phyloP scores from a whole-genome alignment of 345 rosid genomes.

The Bruguiera parviflora region DNA sequence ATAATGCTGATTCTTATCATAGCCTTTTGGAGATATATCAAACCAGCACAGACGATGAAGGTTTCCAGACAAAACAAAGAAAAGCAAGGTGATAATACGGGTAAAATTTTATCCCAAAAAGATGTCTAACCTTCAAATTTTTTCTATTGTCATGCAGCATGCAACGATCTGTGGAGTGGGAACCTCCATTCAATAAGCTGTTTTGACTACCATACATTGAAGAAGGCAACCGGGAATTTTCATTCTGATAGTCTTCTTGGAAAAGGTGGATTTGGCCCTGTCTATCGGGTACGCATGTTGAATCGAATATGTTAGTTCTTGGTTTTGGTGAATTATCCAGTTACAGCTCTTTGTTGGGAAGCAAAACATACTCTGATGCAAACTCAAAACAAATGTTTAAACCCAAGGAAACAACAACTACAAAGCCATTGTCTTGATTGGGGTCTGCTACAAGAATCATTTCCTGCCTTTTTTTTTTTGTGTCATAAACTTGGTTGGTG shows the following conservation, averaged over 20 bases:
- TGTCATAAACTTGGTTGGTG: too few species aligned
- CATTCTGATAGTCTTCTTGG: constrained; percentile 51
- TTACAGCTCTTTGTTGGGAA: too few species aligned
- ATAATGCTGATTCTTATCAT: constrained; percentile 28
- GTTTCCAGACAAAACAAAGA: not conserved
- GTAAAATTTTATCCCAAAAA: not conserved
- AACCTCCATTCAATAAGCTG: constrained; percentile 40
- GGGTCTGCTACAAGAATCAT: too few species aligned
- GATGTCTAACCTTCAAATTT: not conserved
- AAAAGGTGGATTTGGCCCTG: constrained; percentile 66
- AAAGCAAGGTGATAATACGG: constrained; percentile 16
- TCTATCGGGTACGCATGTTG: constrained; percentile 41
- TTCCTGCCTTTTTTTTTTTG: too few species aligned
- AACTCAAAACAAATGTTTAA: too few species aligned
- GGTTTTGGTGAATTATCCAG: too few species aligned
- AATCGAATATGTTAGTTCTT: not conserved
- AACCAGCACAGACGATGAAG: constrained; percentile 22
- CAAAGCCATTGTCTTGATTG: too few species aligned
- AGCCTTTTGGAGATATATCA: constrained; percentile 25
- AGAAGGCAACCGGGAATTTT: constrained; percentile 62
- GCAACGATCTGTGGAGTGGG: constrained; percentile 40
- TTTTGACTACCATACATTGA: constrained; percentile 50
- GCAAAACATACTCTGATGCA: too few species aligned
- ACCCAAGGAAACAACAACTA: too few species aligned
- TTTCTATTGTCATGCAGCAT: constrained; percentile 19